Percentiles rank a stretch among this genome's conserved stretches.
phyloP scores from a whole-genome alignment of 441 rosid genomes.

The Daphne laureola region DNA sequence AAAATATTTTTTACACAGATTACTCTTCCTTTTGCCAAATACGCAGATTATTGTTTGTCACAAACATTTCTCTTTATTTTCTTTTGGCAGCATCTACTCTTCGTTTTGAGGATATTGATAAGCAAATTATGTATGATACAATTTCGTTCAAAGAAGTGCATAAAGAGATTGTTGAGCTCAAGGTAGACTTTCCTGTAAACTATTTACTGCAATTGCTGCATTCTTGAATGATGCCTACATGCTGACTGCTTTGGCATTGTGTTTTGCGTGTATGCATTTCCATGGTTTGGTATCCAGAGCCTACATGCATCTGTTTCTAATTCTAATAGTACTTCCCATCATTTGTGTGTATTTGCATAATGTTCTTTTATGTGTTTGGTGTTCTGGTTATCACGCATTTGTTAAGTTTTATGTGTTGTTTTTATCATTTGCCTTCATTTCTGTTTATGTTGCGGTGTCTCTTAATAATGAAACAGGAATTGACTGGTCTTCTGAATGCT shows the following conservation, averaged over 20 bases:
- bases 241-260: too few species aligned
- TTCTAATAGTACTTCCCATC: background rate
- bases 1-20: too few species aligned
- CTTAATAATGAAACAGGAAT: conserved; percentile 65
- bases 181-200: conserved; percentile 34
- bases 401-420: conserved; percentile 4
- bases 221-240: background rate
- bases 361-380: conserved; percentile 3
- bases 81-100: conserved; percentile 63
- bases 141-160: conserved; percentile 67
- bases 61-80: background rate
- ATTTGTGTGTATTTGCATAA: background rate
- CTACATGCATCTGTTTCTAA: background rate
- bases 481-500: conserved; percentile 61
- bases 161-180: conserved; percentile 62
- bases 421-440: conserved; percentile 5
- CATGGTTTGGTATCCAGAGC: conserved; percentile 10
- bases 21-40: too few species aligned
- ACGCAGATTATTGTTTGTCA: too few species aligned
- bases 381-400: conserved; percentile 6
- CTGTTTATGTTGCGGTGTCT: conserved; percentile 14
- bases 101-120: conserved; percentile 63
- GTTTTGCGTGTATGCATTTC: background rate
- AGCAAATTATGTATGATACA: conserved; percentile 51
- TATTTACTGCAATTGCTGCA: conserved; percentile 4